Percentiles rank a stretch among this genome's conserved stretches.
phyloP scores from a whole-genome alignment of 805 yeast species.

The Yarrowia keelungensis region DNA sequence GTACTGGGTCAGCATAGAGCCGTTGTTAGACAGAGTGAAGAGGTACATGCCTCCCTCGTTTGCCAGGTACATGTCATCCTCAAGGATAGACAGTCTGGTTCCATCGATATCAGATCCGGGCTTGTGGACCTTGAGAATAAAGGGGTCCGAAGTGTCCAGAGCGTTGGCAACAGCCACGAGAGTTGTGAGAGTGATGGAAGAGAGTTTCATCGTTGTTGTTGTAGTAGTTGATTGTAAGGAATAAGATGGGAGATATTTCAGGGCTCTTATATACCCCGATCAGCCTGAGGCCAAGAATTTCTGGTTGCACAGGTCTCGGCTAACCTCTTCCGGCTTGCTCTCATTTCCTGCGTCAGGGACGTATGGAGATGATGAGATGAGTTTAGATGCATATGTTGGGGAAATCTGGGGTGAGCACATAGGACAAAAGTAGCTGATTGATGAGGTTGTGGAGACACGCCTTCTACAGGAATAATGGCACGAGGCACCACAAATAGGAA shows the following conservation, averaged over 20 bases:
- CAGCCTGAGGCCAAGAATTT: neutral
- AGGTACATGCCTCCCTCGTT: constrained; percentile 28
- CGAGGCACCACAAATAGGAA: no score
- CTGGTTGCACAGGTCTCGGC: constrained; percentile 5
- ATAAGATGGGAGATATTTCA: neutral
- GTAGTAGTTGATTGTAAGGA: constrained; percentile 10
- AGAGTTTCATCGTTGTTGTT: constrained; percentile 1
- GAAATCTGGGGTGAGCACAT: neutral
- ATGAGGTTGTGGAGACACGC: neutral
- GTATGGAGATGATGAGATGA: constrained; percentile 13
- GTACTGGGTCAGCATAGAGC: constrained; percentile 15
- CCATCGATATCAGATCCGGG: constrained; percentile 31
- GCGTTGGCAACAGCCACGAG: constrained; percentile 30
- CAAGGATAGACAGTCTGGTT: constrained; percentile 12
- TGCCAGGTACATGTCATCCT: constrained; percentile 15
- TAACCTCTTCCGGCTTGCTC: constrained; percentile 17
- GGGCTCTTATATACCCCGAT: neutral
- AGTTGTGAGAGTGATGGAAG: constrained; percentile 13
- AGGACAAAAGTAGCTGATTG: neutral
- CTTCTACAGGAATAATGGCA: no score
- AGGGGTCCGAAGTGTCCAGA: constrained; percentile 28
- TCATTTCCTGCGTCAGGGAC: constrained; percentile 1
- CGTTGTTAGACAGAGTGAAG: constrained; percentile 30
- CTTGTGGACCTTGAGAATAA: constrained; percentile 23
- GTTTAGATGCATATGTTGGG: neutral